These are phyloP conservation scores for Triticum monococcum DNA, from an alignment of 176 grass and related monocot species.

Conservation along the genomic window DNA sequence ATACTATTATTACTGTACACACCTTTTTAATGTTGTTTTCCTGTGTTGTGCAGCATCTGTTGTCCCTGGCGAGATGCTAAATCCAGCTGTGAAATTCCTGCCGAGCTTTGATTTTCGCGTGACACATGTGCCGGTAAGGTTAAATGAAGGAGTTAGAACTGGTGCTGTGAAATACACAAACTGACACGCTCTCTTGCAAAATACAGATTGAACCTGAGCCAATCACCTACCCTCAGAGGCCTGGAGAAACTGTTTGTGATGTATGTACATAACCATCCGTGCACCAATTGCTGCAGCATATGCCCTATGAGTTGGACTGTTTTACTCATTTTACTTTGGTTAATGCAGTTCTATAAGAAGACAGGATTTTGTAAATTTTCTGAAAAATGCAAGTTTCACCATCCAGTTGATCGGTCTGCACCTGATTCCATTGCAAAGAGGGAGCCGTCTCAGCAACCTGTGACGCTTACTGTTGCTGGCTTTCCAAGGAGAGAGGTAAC, in stretches of 20 bases:
- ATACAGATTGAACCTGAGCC: constrained; percentile 41
- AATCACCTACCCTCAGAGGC: constrained; percentile 79
- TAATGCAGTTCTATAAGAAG: constrained; percentile 94
- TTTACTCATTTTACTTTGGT: constrained; percentile 6
- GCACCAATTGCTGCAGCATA: background rate
- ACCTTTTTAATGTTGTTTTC: constrained; percentile 14
- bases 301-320: background rate
- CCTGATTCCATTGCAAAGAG: constrained; percentile 18
- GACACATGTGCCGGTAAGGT: constrained; percentile 43
- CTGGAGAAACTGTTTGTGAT: constrained; percentile 90
- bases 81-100: constrained; percentile 57
- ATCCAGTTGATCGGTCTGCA: constrained; percentile 61
- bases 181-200: constrained; percentile 27
- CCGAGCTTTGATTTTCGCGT: constrained; percentile 58
- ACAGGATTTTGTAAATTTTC: constrained; percentile 76
- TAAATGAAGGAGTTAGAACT: constrained; percentile 16
- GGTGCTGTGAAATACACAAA: background rate
- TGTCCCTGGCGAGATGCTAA: constrained; percentile 39
- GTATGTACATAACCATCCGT: constrained; percentile 39
- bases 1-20: background rate
- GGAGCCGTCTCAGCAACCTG: constrained; percentile 26
- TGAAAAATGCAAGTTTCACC: constrained; percentile 94
- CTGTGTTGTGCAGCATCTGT: constrained; percentile 34
- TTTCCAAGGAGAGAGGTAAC: constrained; percentile 91
- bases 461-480: constrained; percentile 74